Conservation (phyloP, 2,329 filamentous ascomycete genomes). For the Biscogniauxia mediterranea region DNA sequence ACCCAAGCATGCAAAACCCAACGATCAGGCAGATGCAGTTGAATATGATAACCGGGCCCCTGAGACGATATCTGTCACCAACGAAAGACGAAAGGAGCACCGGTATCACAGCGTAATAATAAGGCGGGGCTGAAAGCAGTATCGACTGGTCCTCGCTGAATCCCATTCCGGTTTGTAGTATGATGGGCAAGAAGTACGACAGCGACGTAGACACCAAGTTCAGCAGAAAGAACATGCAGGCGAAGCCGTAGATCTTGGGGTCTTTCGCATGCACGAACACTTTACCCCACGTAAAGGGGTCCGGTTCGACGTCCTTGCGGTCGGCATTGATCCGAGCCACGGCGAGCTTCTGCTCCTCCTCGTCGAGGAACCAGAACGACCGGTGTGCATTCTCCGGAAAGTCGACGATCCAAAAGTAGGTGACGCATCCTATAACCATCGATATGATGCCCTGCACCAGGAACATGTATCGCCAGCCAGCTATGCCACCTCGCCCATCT, state of each 20-base stretch:
- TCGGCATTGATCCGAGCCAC: constrained; percentile 58
- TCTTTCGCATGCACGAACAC: constrained; percentile 58
- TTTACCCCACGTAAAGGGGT: constrained; percentile 54
- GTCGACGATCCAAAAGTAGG: constrained; percentile 70
- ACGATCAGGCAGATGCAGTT: constrained; percentile 60
- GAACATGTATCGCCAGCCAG: constrained; percentile 70
- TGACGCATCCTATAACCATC: constrained; percentile 55
- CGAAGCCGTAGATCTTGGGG: constrained; percentile 63
- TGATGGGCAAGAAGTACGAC: constrained; percentile 64
- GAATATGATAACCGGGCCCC: constrained; percentile 63
- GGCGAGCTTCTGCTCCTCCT: constrained; percentile 55
- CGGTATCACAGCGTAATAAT: constrained; percentile 65
- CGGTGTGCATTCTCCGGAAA: constrained; percentile 61
- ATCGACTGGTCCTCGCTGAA: constrained; percentile 54
- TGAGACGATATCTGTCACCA: constrained; percentile 58
- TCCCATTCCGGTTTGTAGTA: constrained; percentile 54
- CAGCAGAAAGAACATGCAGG: constrained; percentile 62
- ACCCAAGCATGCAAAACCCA: constrained; percentile 66
- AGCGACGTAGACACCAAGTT: constrained; percentile 65
- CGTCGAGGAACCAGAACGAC: constrained; percentile 57
- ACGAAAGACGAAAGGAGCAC: constrained; percentile 61
- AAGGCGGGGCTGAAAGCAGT: constrained; percentile 63
- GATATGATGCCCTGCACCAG: constrained; percentile 64
- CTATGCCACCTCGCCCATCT: constrained; percentile 52
- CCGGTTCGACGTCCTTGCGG: constrained; percentile 56